Conservation (phyloP, 176 grass and related monocot genomes). For the Areca catechu region DNA sequence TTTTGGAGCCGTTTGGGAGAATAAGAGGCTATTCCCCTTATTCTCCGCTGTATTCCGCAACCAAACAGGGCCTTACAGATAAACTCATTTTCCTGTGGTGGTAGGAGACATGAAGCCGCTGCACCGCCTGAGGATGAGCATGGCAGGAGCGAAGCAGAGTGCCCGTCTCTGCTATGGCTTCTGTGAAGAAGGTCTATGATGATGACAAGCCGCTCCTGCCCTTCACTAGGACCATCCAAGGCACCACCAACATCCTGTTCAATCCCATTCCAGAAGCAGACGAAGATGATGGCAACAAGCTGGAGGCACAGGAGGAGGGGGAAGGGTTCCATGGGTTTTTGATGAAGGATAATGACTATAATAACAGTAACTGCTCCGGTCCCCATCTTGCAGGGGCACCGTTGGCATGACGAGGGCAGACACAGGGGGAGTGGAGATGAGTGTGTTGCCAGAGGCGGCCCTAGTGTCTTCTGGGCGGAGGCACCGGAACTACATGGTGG, state of each 20-base stretch:
- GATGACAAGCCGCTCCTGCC: slow-evolving; percentile 69
- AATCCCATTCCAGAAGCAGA: slow-evolving; percentile 80
- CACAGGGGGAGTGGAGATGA: slow-evolving; percentile 26
- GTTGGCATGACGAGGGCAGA: background rate
- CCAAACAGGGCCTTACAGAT: no score
- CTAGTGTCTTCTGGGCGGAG: slow-evolving; percentile 47
- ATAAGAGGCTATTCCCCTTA: no score
- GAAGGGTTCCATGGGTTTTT: slow-evolving; percentile 38
- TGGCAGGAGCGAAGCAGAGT: background rate
- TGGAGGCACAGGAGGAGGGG: slow-evolving; percentile 1
- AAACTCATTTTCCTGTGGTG: no score
- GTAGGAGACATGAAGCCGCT: no score
- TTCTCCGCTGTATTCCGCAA: no score
- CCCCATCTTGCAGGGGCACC: background rate
- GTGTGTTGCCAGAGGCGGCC: slow-evolving; percentile 43
- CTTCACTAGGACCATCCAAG: slow-evolving; percentile 21
- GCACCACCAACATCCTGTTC: slow-evolving; percentile 22
- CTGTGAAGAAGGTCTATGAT: slow-evolving; percentile 60
- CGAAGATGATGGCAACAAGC: slow-evolving; percentile 31
- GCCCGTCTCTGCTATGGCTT: no score
- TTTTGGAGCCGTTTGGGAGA: no score
- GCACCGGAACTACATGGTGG: slow-evolving; percentile 77
- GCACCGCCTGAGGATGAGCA: no score
- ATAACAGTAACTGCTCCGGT: background rate
- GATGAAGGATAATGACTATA: no score